phyloP scores from a whole-genome alignment of 75 land plant species.

The Sequoia sempervirens region DNA sequence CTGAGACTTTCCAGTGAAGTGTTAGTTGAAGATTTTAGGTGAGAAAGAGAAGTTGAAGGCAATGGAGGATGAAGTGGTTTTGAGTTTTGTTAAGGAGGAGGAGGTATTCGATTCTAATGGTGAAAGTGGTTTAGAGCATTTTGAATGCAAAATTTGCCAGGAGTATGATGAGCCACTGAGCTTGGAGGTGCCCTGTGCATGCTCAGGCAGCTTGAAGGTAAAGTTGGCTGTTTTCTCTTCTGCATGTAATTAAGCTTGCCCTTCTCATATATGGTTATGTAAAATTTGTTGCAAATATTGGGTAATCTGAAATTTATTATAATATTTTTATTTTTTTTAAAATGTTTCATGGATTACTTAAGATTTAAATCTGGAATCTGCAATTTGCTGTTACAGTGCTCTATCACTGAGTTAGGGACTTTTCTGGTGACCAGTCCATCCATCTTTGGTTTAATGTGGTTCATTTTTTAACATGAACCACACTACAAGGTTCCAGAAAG shows the following conservation, averaged over 20 bases:
- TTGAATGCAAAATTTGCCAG: constrained; percentile 33
- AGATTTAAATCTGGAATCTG: too few species aligned
- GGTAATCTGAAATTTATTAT: not conserved
- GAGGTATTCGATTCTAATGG: too few species aligned
- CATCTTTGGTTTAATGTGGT: too few species aligned
- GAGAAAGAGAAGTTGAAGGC: not conserved
- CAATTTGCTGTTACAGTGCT: too few species aligned
- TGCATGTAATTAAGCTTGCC: not conserved
- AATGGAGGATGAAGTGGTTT: not conserved
- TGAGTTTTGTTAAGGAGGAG: not conserved
- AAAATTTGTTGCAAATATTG: not conserved
- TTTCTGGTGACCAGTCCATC: too few species aligned
- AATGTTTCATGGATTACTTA: too few species aligned
- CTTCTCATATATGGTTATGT: not conserved
- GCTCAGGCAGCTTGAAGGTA: constrained; percentile 36
- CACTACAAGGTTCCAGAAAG: too few species aligned
- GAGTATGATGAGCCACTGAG: constrained; percentile 25
- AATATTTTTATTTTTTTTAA: too few species aligned
- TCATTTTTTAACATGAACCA: too few species aligned
- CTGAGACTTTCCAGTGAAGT: too few species aligned
- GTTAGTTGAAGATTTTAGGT: too few species aligned
- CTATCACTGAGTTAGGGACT: too few species aligned
- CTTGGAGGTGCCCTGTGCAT: constrained; percentile 29
- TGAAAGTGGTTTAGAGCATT: not conserved
- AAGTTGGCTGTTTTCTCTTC: not conserved